Base-by-base conservation (phyloP, 2,329 filamentous ascomycete genomes). In the Chaetomium sp. region DNA sequence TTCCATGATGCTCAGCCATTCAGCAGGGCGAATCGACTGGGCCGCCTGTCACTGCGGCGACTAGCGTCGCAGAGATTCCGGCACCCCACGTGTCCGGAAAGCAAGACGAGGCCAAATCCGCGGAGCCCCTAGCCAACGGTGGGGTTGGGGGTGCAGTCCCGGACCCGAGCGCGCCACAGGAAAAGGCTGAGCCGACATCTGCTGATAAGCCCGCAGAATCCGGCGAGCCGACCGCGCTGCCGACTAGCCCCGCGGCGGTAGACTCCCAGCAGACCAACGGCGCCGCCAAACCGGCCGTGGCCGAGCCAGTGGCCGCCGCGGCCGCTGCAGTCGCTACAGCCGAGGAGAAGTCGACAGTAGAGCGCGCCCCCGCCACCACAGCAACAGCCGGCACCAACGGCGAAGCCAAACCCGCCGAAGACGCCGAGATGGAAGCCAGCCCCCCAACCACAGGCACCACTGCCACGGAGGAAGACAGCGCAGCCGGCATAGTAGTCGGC, bases 371-470 rank as follows among this genome's bases (percentile, higher is more conserved):
- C 16, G 38, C 49, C 19, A 12, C 57, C 1, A 16, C 59, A 9
- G 51, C 27, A n/a, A 19, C 57, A 5, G 21, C 29, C 35, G 42
- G 57, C 21, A n/a, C 61, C 16, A 66, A 66, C 31, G 63, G 64
- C 35, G 54, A 64, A 23, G 12, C 45, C 45, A 35, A 67, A 64
- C 54, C 64, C n/a, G 29, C 38, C 33, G 25, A 67, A 64, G 62
- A 65, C 49, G 47, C 38, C 10, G 64, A 67, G 16, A 63, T 61
- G 31, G 54, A 62, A n/a, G 57, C 60, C 7, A 58, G 33, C 38
- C 38, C 58, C 16, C 12, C 61, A 2, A 12, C 21, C 4, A 23
- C 50, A 8, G 29, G 27, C 7, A 7, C 35, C 0, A 29, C n/a
- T 9, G 31, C 31, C 19, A n/a, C 63, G 3, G 50, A 12, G 2